Base-by-base conservation (phyloP, 441 rosid genomes). In the Arabidopsis hybrid region DNA sequence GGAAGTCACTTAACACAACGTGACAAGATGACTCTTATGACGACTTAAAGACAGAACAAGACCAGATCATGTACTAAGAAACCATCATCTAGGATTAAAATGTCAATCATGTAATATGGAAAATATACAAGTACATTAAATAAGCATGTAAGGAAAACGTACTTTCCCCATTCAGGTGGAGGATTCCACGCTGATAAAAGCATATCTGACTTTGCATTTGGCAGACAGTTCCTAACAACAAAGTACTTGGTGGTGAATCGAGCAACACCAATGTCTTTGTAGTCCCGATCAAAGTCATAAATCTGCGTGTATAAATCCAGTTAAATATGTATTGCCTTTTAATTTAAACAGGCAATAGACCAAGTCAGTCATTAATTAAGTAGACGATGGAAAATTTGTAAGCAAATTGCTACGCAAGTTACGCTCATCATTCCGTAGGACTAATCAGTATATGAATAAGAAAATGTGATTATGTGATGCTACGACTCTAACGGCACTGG, bases 111-210 rank as follows among this genome's bases (percentile, higher is more conserved):
- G 50, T 53, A 10, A 42, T 40, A 66, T 45, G 52, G 13, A 14
- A 26, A 64, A 49, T n/a, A 32, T 34, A 39, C 14, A 42, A 12
- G 56, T 1, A 43, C 8, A 0, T 13, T 17, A 55, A 16, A 71
- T 52, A 71, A 67, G 51, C 32, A 57, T 47, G 49, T 10, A 13
- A 52, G n/a, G 65, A 72, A 59, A 10, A 53, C 91, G 32, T 88
- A 91, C 98, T 90, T 93, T 83, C 96, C 98, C 98, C 97, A 93
- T 77, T 91, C 98, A 60, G 90, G 76, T 7, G 97, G 98, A 75
- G 98, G 91, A 86, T 93, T 90, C 97, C 96, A 93, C 32, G 98
- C 92, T 29, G 98, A 87, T 78, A 93, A 78, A 71, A 93, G 89
- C 91, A 83, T 91, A 80, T 86, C 92, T 49, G 93, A 93, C 81